Base-by-base conservation (phyloP, 371 early-diverging fungal genomes). In the Lichtheimia hyalospora region DNA sequence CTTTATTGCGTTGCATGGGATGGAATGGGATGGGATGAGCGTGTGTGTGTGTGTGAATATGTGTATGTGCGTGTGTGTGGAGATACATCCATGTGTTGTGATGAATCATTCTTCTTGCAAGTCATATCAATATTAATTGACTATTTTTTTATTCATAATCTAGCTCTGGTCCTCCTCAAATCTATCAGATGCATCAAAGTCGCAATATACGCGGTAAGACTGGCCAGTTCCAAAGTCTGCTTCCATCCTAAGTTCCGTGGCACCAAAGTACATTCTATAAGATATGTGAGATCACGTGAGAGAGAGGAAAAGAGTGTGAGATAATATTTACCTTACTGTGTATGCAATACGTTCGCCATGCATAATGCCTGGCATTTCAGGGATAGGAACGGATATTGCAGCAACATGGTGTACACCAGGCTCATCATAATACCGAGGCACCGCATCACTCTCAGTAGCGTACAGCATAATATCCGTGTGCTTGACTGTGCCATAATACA, bases 201-300 rank as follows among this genome's bases (percentile, higher is more conserved):
- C 73, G 51, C 74, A 70, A 21, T 73, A 67, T 1, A 74, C 65
- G 21, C 58, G 66, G 54, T 73, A 73, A 8, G 65, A 59, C 8
- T 53, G 63, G 2, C 80, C 75, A 12, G 63, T 70, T 8, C 77
- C 77, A 62, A 80, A 80, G 51, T 80, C 81, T 21, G 81, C 81
- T 57, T 80, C 81, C 67, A 75, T 73, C 1, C 72, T 64, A 23
- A 80, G 69, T 54, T 80, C 81, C 15, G 75, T 80, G 39, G 64
- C 50, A 3, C 81, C 81, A 69, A 80, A 77, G 40, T 73, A 77
- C 77, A 80, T 80, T 66, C 77, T 78, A 48, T 15, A 18, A 18
- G 6, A 34, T 2, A n/a, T 23, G 52, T 27, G 15, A 25, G 27
- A 23, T 16, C 34, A 34, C 34, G 34, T 34, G 34, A 4, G 34